A percentile compares a stretch with the other conserved stretches of the same genome.
phyloP scores from a whole-genome alignment of 306 rosid genomes.

The Cajanus cajan region DNA sequence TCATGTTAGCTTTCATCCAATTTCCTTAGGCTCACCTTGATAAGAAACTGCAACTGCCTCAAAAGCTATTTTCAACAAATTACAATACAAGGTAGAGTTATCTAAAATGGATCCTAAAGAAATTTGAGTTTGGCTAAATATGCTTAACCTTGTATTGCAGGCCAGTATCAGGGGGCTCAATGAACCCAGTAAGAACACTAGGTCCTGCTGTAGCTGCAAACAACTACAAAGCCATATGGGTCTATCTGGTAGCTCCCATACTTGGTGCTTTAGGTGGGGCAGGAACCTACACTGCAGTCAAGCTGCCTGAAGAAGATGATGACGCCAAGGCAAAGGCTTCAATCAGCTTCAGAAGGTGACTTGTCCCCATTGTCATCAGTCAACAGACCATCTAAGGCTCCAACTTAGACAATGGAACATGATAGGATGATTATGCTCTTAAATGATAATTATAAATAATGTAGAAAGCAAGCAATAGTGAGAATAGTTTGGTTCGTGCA shows the following conservation, averaged over 20 bases:
- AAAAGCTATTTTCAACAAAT: not conserved
- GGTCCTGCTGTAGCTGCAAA: constrained; percentile 88
- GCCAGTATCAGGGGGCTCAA: constrained; percentile 71
- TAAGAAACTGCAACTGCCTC: not conserved
- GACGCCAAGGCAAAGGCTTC: constrained; percentile 40
- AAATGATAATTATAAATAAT: not conserved
- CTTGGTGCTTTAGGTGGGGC: constrained; percentile 84
- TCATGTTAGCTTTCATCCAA: not conserved
- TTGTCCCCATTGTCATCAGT: not conserved
- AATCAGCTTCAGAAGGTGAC: constrained; percentile 63
- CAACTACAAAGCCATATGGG: constrained; percentile 81
- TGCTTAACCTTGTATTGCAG: constrained; percentile 36
- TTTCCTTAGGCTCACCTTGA: not conserved
- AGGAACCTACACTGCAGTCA: constrained; percentile 70
- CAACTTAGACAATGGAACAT: not conserved
- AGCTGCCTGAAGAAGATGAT: constrained; percentile 58
- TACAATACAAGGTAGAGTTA: not conserved
- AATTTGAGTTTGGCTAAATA: not conserved
- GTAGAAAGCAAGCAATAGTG: not conserved
- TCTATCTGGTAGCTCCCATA: constrained; percentile 79
- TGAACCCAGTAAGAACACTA: constrained; percentile 87
- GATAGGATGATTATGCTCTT: not conserved
- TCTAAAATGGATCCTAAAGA: not conserved
- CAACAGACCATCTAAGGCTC: not conserved
- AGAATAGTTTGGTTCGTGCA: not conserved